Evolutionary conservation across 2,329 filamentous ascomycete genomes (phyloP).

Genomic region (Biscogniauxia marginata): DNA sequence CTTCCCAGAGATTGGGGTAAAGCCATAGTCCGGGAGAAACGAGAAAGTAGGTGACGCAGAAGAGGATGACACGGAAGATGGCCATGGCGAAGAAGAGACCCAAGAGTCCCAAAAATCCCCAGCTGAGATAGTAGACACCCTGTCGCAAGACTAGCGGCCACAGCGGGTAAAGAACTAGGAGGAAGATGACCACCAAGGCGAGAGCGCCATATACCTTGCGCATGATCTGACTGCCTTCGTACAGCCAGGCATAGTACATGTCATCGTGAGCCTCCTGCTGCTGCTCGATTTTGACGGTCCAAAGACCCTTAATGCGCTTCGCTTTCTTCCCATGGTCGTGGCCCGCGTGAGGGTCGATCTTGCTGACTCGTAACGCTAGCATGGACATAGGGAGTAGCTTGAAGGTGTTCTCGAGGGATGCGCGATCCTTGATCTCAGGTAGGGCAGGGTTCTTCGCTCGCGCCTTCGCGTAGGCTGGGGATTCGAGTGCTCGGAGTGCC

Average conservation of each 20-base stretch:
- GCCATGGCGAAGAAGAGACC: slow-evolving; percentile 97
- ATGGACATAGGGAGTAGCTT: slow-evolving; percentile 94
- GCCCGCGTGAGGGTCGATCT: slow-evolving; percentile 74
- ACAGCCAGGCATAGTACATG: slow-evolving; percentile 96
- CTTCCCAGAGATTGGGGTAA: slow-evolving; percentile 96
- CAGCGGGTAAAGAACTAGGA: slow-evolving; percentile 89
- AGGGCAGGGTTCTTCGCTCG: slow-evolving; percentile 86
- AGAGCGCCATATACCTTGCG: slow-evolving; percentile 87
- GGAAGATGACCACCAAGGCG: slow-evolving; percentile 79
- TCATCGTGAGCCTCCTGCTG: slow-evolving; percentile 87
- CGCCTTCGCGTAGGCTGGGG: slow-evolving; percentile 86
- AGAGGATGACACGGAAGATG: slow-evolving; percentile 92
- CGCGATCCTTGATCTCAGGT: slow-evolving; percentile 82
- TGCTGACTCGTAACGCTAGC: slow-evolving; percentile 84
- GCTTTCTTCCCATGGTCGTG: slow-evolving; percentile 73
- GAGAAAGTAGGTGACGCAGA: slow-evolving; percentile 86
- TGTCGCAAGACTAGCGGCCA: slow-evolving; percentile 91
- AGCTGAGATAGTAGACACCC: slow-evolving; percentile 96
- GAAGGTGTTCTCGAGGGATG: slow-evolving; percentile 88
- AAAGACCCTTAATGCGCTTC: slow-evolving; percentile 92
- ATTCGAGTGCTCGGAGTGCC: slow-evolving; percentile 85
- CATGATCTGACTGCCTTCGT: slow-evolving; percentile 91
- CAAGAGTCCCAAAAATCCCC: slow-evolving; percentile 85
- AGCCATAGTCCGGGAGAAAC: slow-evolving; percentile 91
- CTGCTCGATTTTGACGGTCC: slow-evolving; percentile 93